phyloP scores from a whole-genome alignment of 1,284 basidiomycete genomes.

The Mycosarcoma maydis region DNA sequence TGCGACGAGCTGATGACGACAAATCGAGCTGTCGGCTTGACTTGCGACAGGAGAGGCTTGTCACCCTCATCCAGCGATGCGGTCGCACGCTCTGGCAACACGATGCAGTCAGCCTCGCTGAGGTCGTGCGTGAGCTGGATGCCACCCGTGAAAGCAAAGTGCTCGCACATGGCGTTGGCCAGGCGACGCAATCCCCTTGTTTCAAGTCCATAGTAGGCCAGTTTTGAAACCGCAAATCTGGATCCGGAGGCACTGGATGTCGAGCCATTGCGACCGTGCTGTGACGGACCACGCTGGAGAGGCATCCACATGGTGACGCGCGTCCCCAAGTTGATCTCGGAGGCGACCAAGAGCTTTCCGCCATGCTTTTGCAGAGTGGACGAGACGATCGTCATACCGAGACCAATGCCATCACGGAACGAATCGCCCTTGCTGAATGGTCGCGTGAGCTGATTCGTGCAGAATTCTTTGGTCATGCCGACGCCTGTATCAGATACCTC shows the following conservation, averaged over 20 bases:
- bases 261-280: constrained; percentile 13
- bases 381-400: constrained; percentile 56
- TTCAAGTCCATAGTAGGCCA: constrained; percentile 31
- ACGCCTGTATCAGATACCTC: constrained; percentile 40
- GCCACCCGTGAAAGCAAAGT: constrained; percentile 24
- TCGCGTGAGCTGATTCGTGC: constrained; percentile 33
- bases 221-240: constrained; percentile 23
- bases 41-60: constrained; percentile 5
- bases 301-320: constrained; percentile 46
- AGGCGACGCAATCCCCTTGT: constrained; percentile 35
- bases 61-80: constrained; percentile 17
- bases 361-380: constrained; percentile 43
- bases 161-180: constrained; percentile 29
- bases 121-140: constrained; percentile 29
- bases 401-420: constrained; percentile 53
- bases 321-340: constrained; percentile 48
- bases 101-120: constrained; percentile 37
- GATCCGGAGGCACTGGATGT: not conserved
- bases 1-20: constrained; percentile 26
- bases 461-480: constrained; percentile 50
- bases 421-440: constrained; percentile 54
- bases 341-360: constrained; percentile 45
- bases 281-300: constrained; percentile 4
- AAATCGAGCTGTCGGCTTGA: constrained; percentile 30
- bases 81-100: constrained; percentile 21